Conservation (phyloP, 2,329 filamentous ascomycete species). For the Pseudogymnoascus sp. region DNA sequence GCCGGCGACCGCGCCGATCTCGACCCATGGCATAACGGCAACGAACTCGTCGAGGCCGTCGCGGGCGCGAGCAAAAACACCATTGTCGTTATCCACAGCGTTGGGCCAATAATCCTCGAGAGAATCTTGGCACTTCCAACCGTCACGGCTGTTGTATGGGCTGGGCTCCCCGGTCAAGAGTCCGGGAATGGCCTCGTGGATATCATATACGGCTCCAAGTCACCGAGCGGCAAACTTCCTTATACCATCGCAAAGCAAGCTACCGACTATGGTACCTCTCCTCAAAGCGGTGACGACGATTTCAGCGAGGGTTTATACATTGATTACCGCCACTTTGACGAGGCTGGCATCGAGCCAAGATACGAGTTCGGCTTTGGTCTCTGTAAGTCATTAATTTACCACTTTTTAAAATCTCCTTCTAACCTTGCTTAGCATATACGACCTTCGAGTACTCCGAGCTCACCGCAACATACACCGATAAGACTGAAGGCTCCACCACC, state of each 20-base stretch:
- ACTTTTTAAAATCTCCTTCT: background rate
- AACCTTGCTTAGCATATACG: conserved; percentile 36
- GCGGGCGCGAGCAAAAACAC: conserved; percentile 51
- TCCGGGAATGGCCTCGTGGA: conserved; percentile 52
- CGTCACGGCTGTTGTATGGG: conserved; percentile 53
- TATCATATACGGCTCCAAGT: conserved; percentile 50
- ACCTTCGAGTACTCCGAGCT: conserved; percentile 34
- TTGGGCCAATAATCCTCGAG: conserved; percentile 50
- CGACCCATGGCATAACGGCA: conserved; percentile 49
- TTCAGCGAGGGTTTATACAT: conserved; percentile 39
- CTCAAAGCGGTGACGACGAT: conserved; percentile 28
- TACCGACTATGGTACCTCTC: conserved; percentile 37
- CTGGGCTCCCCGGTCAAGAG: conserved; percentile 52
- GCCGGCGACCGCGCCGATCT: conserved; percentile 55
- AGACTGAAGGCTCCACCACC: background rate
- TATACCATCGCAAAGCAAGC: conserved; percentile 54
- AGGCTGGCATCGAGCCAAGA: conserved; percentile 28
- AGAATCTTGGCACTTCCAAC: conserved; percentile 52
- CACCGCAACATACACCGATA: background rate
- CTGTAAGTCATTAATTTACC: conserved; percentile 20
- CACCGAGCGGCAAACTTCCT: conserved; percentile 35
- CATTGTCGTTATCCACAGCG: conserved; percentile 56
- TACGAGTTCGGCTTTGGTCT: conserved; percentile 42
- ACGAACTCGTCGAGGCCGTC: conserved; percentile 44
- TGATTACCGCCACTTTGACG: conserved; percentile 46